A percentile compares a stretch with the other conserved stretches of the same genome.
Conservation (phyloP, 305 asterid genomes). For the Fraxinus greggii region DNA sequence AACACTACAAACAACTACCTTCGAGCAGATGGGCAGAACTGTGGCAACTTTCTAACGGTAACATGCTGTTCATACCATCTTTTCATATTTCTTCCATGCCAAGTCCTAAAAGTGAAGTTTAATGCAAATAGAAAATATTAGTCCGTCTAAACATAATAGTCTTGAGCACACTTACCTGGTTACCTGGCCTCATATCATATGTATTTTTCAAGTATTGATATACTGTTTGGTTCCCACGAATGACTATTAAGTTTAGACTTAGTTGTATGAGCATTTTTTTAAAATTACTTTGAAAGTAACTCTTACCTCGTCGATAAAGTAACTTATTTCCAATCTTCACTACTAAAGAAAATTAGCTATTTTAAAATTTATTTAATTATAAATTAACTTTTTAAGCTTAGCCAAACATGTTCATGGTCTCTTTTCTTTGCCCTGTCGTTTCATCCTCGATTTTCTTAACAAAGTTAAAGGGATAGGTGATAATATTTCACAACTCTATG, state of each 20-base stretch:
- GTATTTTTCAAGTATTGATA: neutral
- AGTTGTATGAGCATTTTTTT: neutral
- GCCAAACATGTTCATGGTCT: neutral
- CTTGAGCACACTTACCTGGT: neutral
- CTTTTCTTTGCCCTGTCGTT: neutral
- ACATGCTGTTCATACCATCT: neutral
- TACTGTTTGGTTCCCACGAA: neutral
- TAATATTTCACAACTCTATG: neutral
- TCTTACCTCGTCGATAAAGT: neutral
- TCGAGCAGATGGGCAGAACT: constrained; percentile 1
- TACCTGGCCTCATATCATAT: neutral
- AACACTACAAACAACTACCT: neutral
- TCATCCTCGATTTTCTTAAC: neutral
- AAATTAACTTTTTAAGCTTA: neutral
- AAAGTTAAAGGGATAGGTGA: neutral
- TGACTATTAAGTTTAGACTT: neutral
- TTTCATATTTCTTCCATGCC: neutral
- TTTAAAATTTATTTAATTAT: neutral
- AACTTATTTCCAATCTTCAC: neutral
- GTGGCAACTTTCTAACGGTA: constrained; percentile 14
- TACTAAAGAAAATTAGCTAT: neutral
- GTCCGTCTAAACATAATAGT: neutral
- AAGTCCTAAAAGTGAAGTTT: neutral
- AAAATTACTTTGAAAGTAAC: neutral
- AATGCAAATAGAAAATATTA: neutral